phyloP scores from a whole-genome alignment of 2,329 filamentous ascomycete genomes.

The Hymenoscyphus occultus region DNA sequence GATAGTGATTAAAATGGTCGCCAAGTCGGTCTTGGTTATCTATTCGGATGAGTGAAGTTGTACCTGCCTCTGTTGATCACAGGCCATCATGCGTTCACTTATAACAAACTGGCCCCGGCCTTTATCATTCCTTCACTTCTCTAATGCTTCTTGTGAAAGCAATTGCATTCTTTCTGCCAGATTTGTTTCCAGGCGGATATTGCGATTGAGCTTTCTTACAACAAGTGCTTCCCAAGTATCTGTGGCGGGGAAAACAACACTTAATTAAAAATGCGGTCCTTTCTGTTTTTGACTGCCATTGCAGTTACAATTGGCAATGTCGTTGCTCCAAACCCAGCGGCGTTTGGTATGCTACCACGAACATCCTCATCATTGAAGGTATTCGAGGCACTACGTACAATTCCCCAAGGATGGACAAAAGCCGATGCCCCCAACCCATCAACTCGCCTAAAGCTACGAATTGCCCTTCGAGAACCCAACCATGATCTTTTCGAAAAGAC shows the following conservation, averaged over 20 bases:
- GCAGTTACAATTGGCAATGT: conserved; percentile 8
- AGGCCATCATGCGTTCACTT: neutral
- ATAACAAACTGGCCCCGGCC: neutral
- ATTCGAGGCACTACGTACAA: conserved; percentile 25
- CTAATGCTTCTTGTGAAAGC: neutral
- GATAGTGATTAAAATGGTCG: neutral
- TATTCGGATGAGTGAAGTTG: neutral
- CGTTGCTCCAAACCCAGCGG: conserved; percentile 11
- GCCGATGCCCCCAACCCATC: conserved; percentile 21
- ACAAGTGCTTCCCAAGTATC: neutral
- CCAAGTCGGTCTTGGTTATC: conserved; percentile 1
- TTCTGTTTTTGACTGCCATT: conserved; percentile 3
- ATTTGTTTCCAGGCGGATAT: neutral
- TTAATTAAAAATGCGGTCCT: conserved; percentile 7
- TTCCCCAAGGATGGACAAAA: conserved; percentile 29
- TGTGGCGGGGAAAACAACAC: neutral
- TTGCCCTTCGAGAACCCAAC: conserved; percentile 42
- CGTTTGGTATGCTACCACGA: neutral
- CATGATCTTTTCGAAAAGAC: conserved; percentile 44
- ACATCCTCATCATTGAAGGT: conserved; percentile 16
- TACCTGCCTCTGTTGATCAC: conserved; percentile 1
- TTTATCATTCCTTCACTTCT: neutral
- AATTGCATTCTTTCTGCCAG: neutral
- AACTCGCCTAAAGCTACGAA: conserved; percentile 23
- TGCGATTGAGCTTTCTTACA: neutral